Evolutionary conservation across 345 rosid species (phyloP), one percentile per base, ranked within the genome.

Genomic region (Acer campestre): DNA sequence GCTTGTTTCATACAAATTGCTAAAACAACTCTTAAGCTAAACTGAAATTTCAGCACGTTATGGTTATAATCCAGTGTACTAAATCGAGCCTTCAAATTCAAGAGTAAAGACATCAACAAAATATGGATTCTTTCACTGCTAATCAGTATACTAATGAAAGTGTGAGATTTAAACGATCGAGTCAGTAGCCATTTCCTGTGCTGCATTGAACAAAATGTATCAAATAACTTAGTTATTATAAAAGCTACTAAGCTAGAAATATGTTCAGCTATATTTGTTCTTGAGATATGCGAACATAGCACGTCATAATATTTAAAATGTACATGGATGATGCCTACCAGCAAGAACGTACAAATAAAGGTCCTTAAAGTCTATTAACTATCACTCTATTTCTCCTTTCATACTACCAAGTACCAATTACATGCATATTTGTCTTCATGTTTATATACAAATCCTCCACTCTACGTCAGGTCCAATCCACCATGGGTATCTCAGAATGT

Each of bases 181-280:
- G 71, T 67, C 25, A 10, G 70, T 67, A 35, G 70, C 12, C 49
- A 38, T 67, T 67, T 40, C 70, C 70, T n/a, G 3, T 2, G 48
- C 40, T 67, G 51, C 70, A 67, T 18, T 67, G 16, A 10, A 67
- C 70, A 40, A 17, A 16, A n/a, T 14, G 55, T 49, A 49, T 3
- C 18, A 49, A 49, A 11, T 14, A 49, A 49, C 55, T 12, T 12
- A 4, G 55, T 10, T 40, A n/a, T n/a, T 22, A 67, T 13, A 1
- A 40, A 20, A 40, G 38, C 38, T 35, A 35, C 38, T 35, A 67
- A 42, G 10, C 49, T 10, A 67, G 70, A 70, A 23, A 6, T 7
- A 23, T 1, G 18, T 23, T 12, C 17, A 48, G 0, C 58, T 48
- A 22, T 20, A 12, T 44, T 46, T 7, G 55, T 40, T 51, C 10